phyloP scores from a whole-genome alignment of 2,329 filamentous ascomycete species.

The Fusarium concolor region DNA sequence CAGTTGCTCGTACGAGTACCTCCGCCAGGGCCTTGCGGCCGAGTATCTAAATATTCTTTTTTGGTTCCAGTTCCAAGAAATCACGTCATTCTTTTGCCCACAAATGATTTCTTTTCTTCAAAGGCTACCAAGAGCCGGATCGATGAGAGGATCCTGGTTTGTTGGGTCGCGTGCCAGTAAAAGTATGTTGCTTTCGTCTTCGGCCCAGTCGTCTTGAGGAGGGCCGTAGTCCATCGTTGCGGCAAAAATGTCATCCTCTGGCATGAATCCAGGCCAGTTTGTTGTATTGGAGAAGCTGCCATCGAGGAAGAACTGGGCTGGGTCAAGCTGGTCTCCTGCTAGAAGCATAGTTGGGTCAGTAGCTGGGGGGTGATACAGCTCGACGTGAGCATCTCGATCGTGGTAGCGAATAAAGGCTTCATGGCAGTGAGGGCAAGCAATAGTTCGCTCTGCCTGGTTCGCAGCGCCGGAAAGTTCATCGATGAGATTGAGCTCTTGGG shows the following conservation, averaged over 20 bases:
- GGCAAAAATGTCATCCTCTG: constrained; percentile 52
- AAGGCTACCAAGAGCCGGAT: constrained; percentile 47
- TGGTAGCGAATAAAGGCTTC: constrained; percentile 62
- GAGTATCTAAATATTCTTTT: constrained; percentile 42
- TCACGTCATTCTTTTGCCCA: constrained; percentile 16
- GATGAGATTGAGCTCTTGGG: constrained; percentile 50
- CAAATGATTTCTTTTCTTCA: background rate
- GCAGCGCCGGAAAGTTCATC: constrained; percentile 58
- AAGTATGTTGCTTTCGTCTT: constrained; percentile 59
- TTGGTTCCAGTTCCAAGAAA: constrained; percentile 2
- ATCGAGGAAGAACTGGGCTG: constrained; percentile 39
- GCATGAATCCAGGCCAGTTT: constrained; percentile 41
- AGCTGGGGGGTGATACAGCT: constrained; percentile 44
- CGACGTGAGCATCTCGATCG: constrained; percentile 62
- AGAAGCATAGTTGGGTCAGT: constrained; percentile 43
- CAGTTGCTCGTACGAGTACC: background rate
- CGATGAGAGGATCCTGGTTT: constrained; percentile 45
- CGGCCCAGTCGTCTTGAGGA: constrained; percentile 56
- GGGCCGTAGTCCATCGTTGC: constrained; percentile 49
- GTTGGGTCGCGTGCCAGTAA: constrained; percentile 50
- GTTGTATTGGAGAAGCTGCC: constrained; percentile 26
- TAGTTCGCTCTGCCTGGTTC: constrained; percentile 55
- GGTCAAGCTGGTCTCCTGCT: constrained; percentile 35
- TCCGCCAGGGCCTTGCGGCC: constrained; percentile 33
- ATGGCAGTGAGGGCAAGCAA: constrained; percentile 60